Percentiles rank a stretch among this genome's conserved stretches.
These are phyloP conservation scores for Boehmeria nivea DNA, from an alignment of 306 rosid species.

Conservation along the genomic window DNA sequence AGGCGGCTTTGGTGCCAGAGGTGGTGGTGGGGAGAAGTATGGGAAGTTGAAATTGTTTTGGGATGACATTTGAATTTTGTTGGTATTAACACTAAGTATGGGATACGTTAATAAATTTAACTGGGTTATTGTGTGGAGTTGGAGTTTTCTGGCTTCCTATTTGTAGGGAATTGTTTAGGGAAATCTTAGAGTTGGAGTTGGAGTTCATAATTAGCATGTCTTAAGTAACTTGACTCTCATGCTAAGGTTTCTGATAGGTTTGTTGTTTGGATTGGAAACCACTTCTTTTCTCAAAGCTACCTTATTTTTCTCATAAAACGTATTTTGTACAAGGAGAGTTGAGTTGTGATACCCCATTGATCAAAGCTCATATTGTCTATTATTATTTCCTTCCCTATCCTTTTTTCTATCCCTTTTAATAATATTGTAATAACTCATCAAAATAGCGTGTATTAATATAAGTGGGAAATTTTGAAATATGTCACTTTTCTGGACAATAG, in stretches of 20 bases:
- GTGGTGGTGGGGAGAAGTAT: not conserved
- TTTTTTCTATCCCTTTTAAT: too few relatives aligned
- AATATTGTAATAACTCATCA: too few relatives aligned
- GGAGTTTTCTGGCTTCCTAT: constrained; percentile 18
- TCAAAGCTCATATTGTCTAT: too few relatives aligned
- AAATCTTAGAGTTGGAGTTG: not conserved
- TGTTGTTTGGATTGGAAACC: constrained; percentile 59
- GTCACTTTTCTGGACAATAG: too few relatives aligned
- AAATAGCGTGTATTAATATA: too few relatives aligned
- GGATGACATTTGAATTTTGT: constrained; percentile 38
- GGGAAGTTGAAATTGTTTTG: constrained; percentile 25
- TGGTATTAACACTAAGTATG: too few relatives aligned
- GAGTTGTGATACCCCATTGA: too few relatives aligned
- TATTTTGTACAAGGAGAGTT: too few relatives aligned
- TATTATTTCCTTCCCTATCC: too few relatives aligned
- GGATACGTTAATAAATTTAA: too few relatives aligned
- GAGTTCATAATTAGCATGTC: not conserved
- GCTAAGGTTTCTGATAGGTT: constrained; percentile 42
- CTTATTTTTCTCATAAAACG: too few relatives aligned
- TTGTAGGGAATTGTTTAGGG: constrained; percentile 22
- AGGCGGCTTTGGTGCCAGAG: not conserved
- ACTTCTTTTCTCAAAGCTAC: constrained; percentile 34
- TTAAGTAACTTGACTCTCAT: constrained; percentile 47
- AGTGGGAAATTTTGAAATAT: too few relatives aligned
- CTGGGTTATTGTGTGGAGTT: constrained; percentile 9